Conservation (phyloP, 768 basidiomycete genomes). For the Phylloporus arenicola region DNA sequence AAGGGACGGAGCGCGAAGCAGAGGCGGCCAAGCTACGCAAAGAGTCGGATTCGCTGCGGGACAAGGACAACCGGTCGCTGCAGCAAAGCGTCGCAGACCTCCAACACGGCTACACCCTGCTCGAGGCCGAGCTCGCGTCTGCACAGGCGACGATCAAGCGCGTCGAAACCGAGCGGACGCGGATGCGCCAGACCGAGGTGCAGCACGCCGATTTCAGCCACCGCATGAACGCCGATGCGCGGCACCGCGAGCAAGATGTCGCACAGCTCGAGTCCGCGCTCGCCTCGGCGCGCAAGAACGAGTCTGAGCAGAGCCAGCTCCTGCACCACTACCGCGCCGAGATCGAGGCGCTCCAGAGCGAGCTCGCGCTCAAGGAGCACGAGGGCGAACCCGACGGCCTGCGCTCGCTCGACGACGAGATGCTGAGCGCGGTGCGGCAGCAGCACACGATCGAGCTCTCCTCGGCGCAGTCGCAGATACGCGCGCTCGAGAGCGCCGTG, state of each 20-base stretch:
- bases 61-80: conserved; percentile 47
- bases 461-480: conserved; percentile 70
- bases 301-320: conserved; percentile 62
- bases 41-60: conserved; percentile 40
- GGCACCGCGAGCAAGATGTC: conserved; percentile 51
- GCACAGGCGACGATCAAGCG: conserved; percentile 48
- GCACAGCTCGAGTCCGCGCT: conserved; percentile 48
- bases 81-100: conserved; percentile 52
- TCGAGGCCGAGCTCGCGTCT: conserved; percentile 58
- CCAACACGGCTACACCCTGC: conserved; percentile 54
- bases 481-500: conserved; percentile 64
- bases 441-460: conserved; percentile 80
- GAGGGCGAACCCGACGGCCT: conserved; percentile 55
- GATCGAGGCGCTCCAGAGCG: conserved; percentile 61
- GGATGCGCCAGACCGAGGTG: conserved; percentile 50
- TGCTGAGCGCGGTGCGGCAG: conserved; percentile 61
- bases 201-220: conserved; percentile 56
- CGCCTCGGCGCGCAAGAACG: conserved; percentile 38
- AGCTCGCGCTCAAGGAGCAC: conserved; percentile 56
- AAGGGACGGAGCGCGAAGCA: conserved; percentile 47
- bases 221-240: conserved; percentile 41
- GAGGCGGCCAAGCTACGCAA: conserved; percentile 41
- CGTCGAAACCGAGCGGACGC: conserved; percentile 62
- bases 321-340: conserved; percentile 62
- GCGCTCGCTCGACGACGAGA: conserved; percentile 66